Percentiles rank a stretch among this genome's conserved stretches.
phyloP scores from a whole-genome alignment of 805 yeast species.

The Kodamaea sagamina region DNA sequence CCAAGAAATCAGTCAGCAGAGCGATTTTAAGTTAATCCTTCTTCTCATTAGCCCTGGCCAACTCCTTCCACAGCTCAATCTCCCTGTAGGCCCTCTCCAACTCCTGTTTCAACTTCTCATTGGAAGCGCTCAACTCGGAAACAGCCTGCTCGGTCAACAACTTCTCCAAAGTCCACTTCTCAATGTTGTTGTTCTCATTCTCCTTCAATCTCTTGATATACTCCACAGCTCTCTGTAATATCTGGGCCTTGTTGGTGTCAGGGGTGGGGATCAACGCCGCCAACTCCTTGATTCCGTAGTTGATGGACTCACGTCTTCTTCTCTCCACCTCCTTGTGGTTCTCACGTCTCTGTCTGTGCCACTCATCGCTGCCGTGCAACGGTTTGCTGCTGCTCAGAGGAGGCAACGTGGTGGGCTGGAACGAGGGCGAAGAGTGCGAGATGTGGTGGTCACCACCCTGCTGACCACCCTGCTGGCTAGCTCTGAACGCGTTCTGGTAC shows the following conservation, averaged over 20 bases:
- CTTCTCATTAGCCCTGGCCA: conserved; percentile 25
- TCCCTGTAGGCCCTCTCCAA: conserved; percentile 91
- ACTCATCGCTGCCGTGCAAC: conserved; percentile 73
- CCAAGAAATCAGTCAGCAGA: no score
- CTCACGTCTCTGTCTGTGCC: conserved; percentile 80
- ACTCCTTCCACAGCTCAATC: conserved; percentile 75
- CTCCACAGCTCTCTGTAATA: conserved; percentile 84
- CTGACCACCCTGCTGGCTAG: conserved; percentile 19
- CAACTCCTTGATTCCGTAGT: conserved; percentile 79
- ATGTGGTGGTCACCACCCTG: conserved; percentile 18
- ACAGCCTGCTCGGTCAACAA: conserved; percentile 89
- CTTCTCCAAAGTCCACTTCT: conserved; percentile 94
- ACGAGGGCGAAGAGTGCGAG: conserved; percentile 19
- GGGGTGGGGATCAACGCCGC: conserved; percentile 77
- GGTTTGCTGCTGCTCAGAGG: conserved; percentile 46
- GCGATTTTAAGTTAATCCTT: conserved; percentile 13
- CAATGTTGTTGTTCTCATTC: conserved; percentile 84
- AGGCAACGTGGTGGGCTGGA: conserved; percentile 40
- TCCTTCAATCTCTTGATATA: conserved; percentile 87
- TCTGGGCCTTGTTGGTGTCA: conserved; percentile 89
- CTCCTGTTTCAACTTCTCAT: conserved; percentile 85
- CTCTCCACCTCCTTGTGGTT: conserved; percentile 96
- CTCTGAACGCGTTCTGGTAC: conserved; percentile 22
- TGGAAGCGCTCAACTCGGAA: conserved; percentile 77
- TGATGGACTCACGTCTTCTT: conserved; percentile 86